Percentiles rank a stretch among this genome's conserved stretches.
These are phyloP conservation scores for Cucurbita pepo DNA, from an alignment of 306 rosid genomes.

Conservation along the genomic window DNA sequence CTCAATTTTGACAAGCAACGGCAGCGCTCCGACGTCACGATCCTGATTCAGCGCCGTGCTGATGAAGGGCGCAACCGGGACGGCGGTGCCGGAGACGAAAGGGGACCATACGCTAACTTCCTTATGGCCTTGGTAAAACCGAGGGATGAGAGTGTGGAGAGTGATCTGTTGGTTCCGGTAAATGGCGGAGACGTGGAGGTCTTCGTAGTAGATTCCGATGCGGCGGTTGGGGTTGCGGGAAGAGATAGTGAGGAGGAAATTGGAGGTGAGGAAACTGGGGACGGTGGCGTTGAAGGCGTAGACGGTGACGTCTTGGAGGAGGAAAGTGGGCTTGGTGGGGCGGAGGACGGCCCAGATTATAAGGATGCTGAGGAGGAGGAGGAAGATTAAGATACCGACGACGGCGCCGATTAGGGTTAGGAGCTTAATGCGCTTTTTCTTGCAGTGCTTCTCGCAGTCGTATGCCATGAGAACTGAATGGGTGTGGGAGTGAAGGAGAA, in stretches of 20 bases:
- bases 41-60: constrained; percentile 24
- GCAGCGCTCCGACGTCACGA: constrained; percentile 29
- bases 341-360: constrained; percentile 59
- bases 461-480: constrained; percentile 15
- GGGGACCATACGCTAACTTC: constrained; percentile 81
- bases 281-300: constrained; percentile 65
- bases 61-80: constrained; percentile 73
- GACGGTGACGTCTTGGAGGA: constrained; percentile 76
- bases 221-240: constrained; percentile 72
- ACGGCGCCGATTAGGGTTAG: constrained; percentile 14
- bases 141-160: constrained; percentile 46
- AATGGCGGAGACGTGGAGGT: constrained; percentile 40
- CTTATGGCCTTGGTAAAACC: constrained; percentile 73
- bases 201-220: constrained; percentile 83
- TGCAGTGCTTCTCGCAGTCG: constrained; percentile 42
- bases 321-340: constrained; percentile 63
- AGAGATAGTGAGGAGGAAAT: constrained; percentile 52
- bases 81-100: constrained; percentile 43
- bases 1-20: constrained; percentile 27
- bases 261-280: constrained; percentile 55
- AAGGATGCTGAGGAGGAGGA: constrained; percentile 40
- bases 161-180: constrained; percentile 71
- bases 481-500: background rate
- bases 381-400: constrained; percentile 31
- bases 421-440: background rate